A percentile compares a stretch with the other conserved stretches of the same genome.
Evolutionary conservation across 176 grass and related monocot species (phyloP).

Genomic region (Avena eriantha): DNA sequence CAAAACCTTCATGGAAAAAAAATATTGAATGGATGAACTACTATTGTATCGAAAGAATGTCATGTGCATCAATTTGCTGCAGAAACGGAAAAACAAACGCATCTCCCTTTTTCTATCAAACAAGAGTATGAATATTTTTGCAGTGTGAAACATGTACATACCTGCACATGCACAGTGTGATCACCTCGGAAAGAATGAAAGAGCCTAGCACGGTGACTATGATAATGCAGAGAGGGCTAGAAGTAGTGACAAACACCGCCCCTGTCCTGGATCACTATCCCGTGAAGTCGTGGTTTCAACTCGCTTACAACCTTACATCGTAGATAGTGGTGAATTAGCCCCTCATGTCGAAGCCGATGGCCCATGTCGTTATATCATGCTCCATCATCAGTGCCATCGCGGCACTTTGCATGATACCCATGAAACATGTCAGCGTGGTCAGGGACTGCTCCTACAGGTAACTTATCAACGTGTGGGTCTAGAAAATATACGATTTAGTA

Average conservation of each 20-base stretch:
- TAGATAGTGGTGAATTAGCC: constrained; percentile 77
- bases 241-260: constrained; percentile 72
- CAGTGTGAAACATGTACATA: constrained; percentile 15
- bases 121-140: too few species aligned
- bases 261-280: constrained; percentile 69
- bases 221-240: constrained; percentile 78
- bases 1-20: too few species aligned
- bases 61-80: too few species aligned
- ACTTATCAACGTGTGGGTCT: constrained; percentile 69
- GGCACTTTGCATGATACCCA: constrained; percentile 53
- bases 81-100: too few species aligned
- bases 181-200: constrained; percentile 65
- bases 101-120: too few species aligned
- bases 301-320: too few species aligned
- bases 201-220: constrained; percentile 62
- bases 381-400: constrained; percentile 73
- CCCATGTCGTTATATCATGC: constrained; percentile 63
- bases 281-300: constrained; percentile 1
- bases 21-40: too few species aligned
- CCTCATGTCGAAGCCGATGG: constrained; percentile 78
- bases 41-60: too few species aligned
- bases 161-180: constrained; percentile 73
- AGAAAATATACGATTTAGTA: constrained; percentile 21
- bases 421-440: constrained; percentile 64
- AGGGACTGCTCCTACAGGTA: constrained; percentile 79